Conservation (phyloP, 306 rosid species). For the Cercis canadensis region DNA sequence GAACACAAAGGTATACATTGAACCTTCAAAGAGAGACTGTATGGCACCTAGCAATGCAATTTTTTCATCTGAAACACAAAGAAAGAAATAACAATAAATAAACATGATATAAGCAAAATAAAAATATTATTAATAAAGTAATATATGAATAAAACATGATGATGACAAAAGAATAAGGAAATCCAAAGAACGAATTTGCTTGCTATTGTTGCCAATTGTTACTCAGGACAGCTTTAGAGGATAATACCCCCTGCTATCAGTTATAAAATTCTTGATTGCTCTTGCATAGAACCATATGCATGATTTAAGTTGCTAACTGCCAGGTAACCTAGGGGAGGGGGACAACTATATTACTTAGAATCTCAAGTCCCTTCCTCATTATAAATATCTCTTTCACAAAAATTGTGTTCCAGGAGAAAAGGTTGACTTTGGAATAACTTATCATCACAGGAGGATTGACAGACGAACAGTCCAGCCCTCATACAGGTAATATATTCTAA, state of each 20-base stretch:
- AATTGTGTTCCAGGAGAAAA: no score
- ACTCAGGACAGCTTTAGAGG: no score
- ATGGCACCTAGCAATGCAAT: conserved; percentile 89
- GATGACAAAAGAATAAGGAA: conserved; percentile 1
- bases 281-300: no score
- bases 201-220: no score
- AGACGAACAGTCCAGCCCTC: conserved; percentile 18
- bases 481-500: neutral
- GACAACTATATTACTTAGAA: no score
- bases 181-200: no score
- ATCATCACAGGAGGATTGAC: conserved; percentile 7
- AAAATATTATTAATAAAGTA: neutral
- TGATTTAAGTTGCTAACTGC: no score
- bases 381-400: neutral
- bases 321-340: no score
- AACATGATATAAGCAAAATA: conserved; percentile 10
- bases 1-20: conserved; percentile 92
- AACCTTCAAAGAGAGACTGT: conserved; percentile 95
- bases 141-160: conserved; percentile 26
- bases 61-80: conserved; percentile 69
- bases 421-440: neutral
- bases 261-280: no score
- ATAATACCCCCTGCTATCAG: no score
- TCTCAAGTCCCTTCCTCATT: no score
- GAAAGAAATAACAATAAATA: conserved; percentile 30